Evolutionary conservation across 345 rosid species (phyloP).

Genomic region (Citrus inodora): DNA sequence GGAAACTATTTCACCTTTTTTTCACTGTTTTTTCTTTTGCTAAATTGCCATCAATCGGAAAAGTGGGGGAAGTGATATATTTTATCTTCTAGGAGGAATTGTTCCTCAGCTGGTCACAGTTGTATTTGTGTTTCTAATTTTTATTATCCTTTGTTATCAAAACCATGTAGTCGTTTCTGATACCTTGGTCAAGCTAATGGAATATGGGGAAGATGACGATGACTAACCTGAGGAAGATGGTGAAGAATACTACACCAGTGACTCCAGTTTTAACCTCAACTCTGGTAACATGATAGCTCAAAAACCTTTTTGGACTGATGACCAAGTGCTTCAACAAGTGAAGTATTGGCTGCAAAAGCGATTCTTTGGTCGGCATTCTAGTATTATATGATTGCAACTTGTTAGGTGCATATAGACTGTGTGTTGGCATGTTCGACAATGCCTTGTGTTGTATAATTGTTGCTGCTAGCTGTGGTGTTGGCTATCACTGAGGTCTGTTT

Average conservation of each 20-base stretch:
- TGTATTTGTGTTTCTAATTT: not conserved
- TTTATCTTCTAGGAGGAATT: not conserved
- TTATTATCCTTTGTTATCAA: not conserved
- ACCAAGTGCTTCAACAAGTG: conserved; percentile 2
- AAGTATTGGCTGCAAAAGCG: not conserved
- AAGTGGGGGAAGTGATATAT: not conserved
- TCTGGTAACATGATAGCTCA: conserved; percentile 12
- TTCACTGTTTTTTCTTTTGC: not conserved
- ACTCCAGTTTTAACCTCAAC: conserved; percentile 13
- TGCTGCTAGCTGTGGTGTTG: not conserved
- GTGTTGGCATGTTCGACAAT: not conserved
- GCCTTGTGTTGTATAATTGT: not conserved
- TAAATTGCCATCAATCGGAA: not conserved
- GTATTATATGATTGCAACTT: not conserved
- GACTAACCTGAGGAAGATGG: conserved; percentile 48
- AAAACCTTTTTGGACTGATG: conserved; percentile 75
- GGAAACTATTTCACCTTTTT: not conserved
- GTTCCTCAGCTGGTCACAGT: not conserved
- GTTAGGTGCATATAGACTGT: not conserved
- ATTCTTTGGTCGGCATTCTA: not conserved
- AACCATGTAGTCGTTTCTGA: conserved; percentile 40
- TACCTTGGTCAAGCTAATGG: conserved; percentile 77
- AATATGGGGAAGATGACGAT: conserved; percentile 67
- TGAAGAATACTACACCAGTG: conserved; percentile 21
- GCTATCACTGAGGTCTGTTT: not conserved